Conservation (phyloP, 148 eudicot genomes). For the Spergularia marina region DNA sequence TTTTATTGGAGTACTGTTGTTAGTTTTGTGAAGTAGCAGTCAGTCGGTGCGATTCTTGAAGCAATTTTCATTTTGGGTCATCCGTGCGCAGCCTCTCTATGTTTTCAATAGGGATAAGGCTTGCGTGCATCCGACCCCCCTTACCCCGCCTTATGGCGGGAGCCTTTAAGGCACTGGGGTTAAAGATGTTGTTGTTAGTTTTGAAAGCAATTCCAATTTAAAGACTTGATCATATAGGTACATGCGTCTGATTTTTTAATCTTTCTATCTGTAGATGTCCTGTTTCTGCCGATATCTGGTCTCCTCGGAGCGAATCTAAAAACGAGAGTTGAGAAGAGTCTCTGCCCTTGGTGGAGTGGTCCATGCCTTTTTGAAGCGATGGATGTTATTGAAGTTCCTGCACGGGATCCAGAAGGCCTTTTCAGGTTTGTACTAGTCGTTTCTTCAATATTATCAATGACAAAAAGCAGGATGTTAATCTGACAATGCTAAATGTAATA, state of each 20-base stretch:
- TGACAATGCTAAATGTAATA: neutral
- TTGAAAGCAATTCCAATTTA: neutral
- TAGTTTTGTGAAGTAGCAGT: too few relatives aligned
- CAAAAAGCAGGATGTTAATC: slow-evolving; percentile 1
- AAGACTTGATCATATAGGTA: neutral
- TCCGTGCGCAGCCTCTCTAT: too few relatives aligned
- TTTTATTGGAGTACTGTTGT: neutral
- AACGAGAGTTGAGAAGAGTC: slow-evolving; percentile 53
- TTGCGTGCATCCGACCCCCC: too few relatives aligned
- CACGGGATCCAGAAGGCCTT: slow-evolving; percentile 84
- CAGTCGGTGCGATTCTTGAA: too few relatives aligned
- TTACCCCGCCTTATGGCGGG: too few relatives aligned
- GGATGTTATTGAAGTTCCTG: slow-evolving; percentile 74
- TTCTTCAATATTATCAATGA: neutral
- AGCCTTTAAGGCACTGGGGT: too few relatives aligned
- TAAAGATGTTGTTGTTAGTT: neutral
- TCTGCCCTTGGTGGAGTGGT: slow-evolving; percentile 92
- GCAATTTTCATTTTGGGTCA: too few relatives aligned
- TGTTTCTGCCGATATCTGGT: slow-evolving; percentile 91
- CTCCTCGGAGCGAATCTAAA: slow-evolving; percentile 72
- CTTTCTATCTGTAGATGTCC: slow-evolving; percentile 59
- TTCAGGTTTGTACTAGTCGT: slow-evolving; percentile 47
- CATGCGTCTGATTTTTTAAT: neutral
- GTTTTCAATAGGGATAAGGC: too few relatives aligned
- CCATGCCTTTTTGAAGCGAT: slow-evolving; percentile 89